These are phyloP conservation scores for Theobroma cacao DNA, from an alignment of 345 rosid species.

Conservation along the genomic window DNA sequence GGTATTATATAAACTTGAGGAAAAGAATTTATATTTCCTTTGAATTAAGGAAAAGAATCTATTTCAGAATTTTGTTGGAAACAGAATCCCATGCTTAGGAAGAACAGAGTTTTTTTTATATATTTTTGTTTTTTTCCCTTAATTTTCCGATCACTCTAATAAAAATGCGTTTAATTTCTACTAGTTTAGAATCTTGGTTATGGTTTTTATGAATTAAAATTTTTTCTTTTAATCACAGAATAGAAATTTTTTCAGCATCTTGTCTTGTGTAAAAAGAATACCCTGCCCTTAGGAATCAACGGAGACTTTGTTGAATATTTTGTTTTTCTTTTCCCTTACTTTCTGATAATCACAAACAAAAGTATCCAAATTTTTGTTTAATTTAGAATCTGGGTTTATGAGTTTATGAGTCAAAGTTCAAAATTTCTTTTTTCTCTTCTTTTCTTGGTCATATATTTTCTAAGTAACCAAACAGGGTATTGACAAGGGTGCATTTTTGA, in stretches of 20 bases:
- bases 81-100: background rate
- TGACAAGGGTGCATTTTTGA: background rate
- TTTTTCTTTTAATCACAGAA: background rate
- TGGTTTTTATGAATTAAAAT: background rate
- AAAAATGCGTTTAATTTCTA: background rate
- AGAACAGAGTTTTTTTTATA: background rate
- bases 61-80: background rate
- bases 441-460: conserved; percentile 6
- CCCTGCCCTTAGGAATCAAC: background rate
- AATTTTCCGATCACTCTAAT: background rate
- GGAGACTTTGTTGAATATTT: background rate
- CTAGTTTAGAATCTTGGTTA: background rate
- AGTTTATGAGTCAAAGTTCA: background rate
- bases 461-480: background rate
- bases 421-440: background rate
- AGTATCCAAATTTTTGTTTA: background rate
- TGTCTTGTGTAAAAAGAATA: background rate
- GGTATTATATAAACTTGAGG: background rate
- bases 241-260: background rate
- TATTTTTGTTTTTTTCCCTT: background rate
- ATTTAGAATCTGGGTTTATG: background rate
- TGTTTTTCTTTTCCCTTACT: background rate
- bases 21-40: background rate
- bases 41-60: background rate
- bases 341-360: background rate